Evolutionary conservation across 1,284 basidiomycete species (phyloP).

Genomic region (Fistulina hepatica): DNA sequence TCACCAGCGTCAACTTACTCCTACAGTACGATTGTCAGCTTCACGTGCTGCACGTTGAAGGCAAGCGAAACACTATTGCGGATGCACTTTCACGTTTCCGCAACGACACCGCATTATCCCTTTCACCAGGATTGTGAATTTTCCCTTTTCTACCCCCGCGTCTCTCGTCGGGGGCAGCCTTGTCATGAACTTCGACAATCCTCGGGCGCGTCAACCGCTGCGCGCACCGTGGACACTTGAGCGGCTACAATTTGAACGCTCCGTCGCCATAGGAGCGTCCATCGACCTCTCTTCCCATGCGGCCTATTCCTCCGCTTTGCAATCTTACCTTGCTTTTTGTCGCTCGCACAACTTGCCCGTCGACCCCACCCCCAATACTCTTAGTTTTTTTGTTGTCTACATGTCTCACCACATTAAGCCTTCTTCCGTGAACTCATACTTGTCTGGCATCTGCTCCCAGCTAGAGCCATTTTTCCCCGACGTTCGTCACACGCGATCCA

Average conservation of each 20-base stretch:
- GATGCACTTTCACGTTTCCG: slow-evolving; percentile 8
- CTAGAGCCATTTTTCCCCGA: slow-evolving; percentile 29
- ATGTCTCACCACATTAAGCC: slow-evolving; percentile 30
- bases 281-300: slow-evolving; percentile 21
- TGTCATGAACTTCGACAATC: slow-evolving; percentile 15
- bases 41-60: slow-evolving; percentile 4
- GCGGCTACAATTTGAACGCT: slow-evolving; percentile 21
- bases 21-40: slow-evolving; percentile 15
- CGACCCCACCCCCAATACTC: slow-evolving; percentile 25
- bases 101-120: slow-evolving; percentile 3
- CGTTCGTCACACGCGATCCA: slow-evolving; percentile 17
- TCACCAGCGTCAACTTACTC: slow-evolving; percentile 18
- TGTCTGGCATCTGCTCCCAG: slow-evolving; percentile 29
- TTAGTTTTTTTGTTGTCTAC: slow-evolving; percentile 27
- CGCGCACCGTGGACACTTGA: slow-evolving; percentile 24
- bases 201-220: slow-evolving; percentile 18
- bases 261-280: slow-evolving; percentile 23
- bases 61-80: slow-evolving; percentile 8
- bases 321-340: slow-evolving; percentile 31
- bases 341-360: slow-evolving; percentile 22
- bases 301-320: slow-evolving; percentile 25
- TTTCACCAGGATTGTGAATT: slow-evolving; percentile 16
- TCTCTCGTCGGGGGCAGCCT: slow-evolving; percentile 19
- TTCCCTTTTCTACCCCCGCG: slow-evolving; percentile 20
- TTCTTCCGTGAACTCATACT: slow-evolving; percentile 27